Evolutionary conservation across 495 filamentous ascomycete genomes (phyloP).

Genomic region (Xylaria intraflava): DNA sequence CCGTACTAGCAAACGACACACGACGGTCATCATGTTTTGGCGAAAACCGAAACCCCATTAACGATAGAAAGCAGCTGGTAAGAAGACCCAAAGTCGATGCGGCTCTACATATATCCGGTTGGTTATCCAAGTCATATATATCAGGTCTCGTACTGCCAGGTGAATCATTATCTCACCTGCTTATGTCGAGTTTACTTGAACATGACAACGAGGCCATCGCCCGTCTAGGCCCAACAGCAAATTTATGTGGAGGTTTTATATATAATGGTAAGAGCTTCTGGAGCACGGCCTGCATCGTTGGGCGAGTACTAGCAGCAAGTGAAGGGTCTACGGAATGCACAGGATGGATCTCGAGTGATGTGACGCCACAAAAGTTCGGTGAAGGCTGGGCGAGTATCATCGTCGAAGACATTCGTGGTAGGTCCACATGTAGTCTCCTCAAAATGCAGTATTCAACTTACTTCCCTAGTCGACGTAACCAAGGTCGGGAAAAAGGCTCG

Average conservation of each 20-base stretch:
- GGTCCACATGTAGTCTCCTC: conserved; percentile 9
- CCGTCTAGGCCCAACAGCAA: conserved; percentile 59
- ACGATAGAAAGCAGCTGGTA: conserved; percentile 22
- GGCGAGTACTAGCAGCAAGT: conserved; percentile 62
- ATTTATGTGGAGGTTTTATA: conserved; percentile 72
- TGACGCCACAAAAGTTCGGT: conserved; percentile 43
- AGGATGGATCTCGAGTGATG: conserved; percentile 64
- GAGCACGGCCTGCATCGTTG: conserved; percentile 73
- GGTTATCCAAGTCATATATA: conserved; percentile 73
- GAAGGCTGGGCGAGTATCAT: conserved; percentile 63
- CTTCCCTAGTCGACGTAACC: conserved; percentile 31
- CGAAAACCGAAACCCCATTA: conserved; percentile 15
- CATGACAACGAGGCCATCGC: conserved; percentile 61
- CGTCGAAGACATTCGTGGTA: conserved; percentile 45
- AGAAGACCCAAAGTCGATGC: conserved; percentile 36
- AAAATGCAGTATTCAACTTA: neutral
- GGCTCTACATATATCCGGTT: conserved; percentile 54
- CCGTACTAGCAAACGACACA: conserved; percentile 31
- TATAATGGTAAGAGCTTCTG: conserved; percentile 69
- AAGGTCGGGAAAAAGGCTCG: conserved; percentile 40
- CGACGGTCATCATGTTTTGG: conserved; percentile 39
- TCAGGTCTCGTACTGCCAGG: conserved; percentile 76
- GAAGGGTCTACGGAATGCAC: conserved; percentile 65
- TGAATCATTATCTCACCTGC: conserved; percentile 62
- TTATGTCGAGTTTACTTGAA: conserved; percentile 73